Evolutionary conservation across 805 yeast genomes (phyloP).

Genomic region (Komagataella ulmi): DNA sequence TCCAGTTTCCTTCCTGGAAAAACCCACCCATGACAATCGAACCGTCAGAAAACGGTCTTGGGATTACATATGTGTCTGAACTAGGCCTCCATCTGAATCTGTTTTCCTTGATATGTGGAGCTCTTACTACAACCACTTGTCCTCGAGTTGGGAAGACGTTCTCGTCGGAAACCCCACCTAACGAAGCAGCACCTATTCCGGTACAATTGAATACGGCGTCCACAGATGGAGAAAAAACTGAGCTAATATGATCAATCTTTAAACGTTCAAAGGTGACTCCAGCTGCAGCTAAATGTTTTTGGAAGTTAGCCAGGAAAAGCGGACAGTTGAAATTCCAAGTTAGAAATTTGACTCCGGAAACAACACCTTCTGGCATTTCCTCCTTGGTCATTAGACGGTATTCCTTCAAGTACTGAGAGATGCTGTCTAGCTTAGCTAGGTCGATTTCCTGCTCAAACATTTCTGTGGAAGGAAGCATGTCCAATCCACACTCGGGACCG

Average conservation of each 20-base stretch:
- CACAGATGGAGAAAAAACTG: constrained; percentile 30
- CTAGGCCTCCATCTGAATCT: constrained; percentile 46
- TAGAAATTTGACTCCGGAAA: constrained; percentile 39
- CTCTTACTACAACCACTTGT: constrained; percentile 60
- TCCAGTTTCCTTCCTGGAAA: constrained; percentile 50
- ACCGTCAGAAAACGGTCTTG: constrained; percentile 53
- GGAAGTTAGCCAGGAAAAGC: constrained; percentile 34
- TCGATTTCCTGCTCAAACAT: constrained; percentile 40
- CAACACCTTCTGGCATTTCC: constrained; percentile 37
- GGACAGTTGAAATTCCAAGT: constrained; percentile 72
- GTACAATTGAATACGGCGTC: constrained; percentile 60
- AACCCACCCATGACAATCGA: constrained; percentile 69
- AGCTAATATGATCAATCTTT: constrained; percentile 37
- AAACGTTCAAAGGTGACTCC: constrained; percentile 41
- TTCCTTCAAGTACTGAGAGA: constrained; percentile 35
- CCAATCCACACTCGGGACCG: constrained; percentile 36
- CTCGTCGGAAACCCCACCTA: constrained; percentile 55
- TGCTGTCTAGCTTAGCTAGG: constrained; percentile 29
- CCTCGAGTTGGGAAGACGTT: constrained; percentile 66
- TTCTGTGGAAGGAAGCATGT: constrained; percentile 41
- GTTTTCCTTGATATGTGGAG: constrained; percentile 55
- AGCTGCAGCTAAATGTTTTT: constrained; percentile 23
- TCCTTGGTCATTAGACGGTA: constrained; percentile 21
- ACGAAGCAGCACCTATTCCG: constrained; percentile 52
- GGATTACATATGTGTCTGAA: constrained; percentile 56